Evolutionary conservation across 140 eudicot species (phyloP).

Genomic region (Erigeron philadelphicus): DNA sequence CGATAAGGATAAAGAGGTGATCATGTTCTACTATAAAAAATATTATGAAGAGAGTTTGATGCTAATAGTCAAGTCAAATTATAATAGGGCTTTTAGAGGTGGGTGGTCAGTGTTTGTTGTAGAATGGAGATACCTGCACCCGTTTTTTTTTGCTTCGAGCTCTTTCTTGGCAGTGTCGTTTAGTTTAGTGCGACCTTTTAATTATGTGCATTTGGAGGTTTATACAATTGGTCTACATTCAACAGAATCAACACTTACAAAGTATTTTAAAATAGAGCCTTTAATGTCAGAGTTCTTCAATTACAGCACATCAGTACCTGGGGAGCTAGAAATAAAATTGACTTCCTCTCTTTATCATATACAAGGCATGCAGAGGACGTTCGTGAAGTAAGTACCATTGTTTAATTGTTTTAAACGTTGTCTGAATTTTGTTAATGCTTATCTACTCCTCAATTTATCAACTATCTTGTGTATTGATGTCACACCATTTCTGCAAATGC

Average conservation of each 20-base stretch:
- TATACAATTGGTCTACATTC: not conserved
- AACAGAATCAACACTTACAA: not conserved
- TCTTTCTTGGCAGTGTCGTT: no score
- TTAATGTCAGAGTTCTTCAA: not conserved
- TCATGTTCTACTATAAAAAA: not conserved
- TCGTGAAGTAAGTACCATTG: conserved; percentile 59
- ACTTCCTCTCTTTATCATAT: conserved; percentile 81
- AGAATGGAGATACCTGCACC: no score
- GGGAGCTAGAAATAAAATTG: conserved; percentile 87
- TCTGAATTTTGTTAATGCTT: conserved; percentile 10
- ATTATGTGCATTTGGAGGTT: not conserved
- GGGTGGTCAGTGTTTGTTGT: no score
- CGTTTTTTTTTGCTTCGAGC: no score
- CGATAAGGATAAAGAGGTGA: conserved; percentile 72
- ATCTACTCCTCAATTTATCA: not conserved
- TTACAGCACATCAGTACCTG: conserved; percentile 81
- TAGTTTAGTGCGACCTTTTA: no score
- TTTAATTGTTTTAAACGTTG: not conserved
- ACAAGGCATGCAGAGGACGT: conserved; percentile 92
- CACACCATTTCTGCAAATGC: conserved; percentile 16
- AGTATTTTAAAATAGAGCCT: conserved; percentile 7
- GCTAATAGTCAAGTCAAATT: no score
- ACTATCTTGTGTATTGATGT: conserved; percentile 15
- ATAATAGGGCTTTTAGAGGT: no score
- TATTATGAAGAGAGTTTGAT: no score